Evolutionary conservation across 352 stramenopile species (phyloP).

Genomic region (Pythium apleroticum): DNA sequence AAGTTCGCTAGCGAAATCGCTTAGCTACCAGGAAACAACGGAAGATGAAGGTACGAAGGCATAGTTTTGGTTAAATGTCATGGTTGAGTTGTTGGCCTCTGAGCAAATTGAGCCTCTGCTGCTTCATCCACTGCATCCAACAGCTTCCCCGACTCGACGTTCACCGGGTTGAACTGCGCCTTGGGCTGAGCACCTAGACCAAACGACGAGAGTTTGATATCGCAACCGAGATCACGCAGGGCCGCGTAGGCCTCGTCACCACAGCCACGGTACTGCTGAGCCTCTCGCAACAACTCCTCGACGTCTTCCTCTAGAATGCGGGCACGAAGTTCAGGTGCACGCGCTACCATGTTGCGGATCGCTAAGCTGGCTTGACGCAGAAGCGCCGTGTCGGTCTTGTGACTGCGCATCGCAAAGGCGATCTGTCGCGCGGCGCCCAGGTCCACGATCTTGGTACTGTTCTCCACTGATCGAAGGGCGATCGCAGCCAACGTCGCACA

Average conservation of each 20-base stretch:
- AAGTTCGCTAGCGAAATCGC: too few species aligned
- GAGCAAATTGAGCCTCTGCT: slow-evolving; percentile 49
- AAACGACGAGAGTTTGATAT: slow-evolving; percentile 69
- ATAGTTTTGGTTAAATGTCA: neutral
- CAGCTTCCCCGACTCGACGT: slow-evolving; percentile 57
- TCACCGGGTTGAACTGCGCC: slow-evolving; percentile 66
- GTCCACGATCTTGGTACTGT: slow-evolving; percentile 55
- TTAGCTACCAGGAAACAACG: too few species aligned
- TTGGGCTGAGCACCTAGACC: slow-evolving; percentile 35
- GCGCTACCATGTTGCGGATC: slow-evolving; percentile 79
- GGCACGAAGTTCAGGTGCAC: slow-evolving; percentile 50
- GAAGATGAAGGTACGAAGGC: too few species aligned
- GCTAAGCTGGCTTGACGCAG: slow-evolving; percentile 76
- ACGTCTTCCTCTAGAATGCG: slow-evolving; percentile 69
- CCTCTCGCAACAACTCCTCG: slow-evolving; percentile 59
- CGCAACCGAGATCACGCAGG: slow-evolving; percentile 66
- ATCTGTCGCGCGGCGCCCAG: slow-evolving; percentile 47
- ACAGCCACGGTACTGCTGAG: slow-evolving; percentile 61
- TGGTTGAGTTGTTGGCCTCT: neutral
- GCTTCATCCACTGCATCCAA: slow-evolving; percentile 50
- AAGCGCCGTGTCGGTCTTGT: slow-evolving; percentile 42
- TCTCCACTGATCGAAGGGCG: slow-evolving; percentile 63
- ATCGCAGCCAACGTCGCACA: slow-evolving; percentile 77
- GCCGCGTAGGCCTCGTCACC: slow-evolving; percentile 80
- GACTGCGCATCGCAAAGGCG: slow-evolving; percentile 52